Base-by-base conservation (phyloP, 768 basidiomycete genomes). In the Kockovaella imperatae region DNA sequence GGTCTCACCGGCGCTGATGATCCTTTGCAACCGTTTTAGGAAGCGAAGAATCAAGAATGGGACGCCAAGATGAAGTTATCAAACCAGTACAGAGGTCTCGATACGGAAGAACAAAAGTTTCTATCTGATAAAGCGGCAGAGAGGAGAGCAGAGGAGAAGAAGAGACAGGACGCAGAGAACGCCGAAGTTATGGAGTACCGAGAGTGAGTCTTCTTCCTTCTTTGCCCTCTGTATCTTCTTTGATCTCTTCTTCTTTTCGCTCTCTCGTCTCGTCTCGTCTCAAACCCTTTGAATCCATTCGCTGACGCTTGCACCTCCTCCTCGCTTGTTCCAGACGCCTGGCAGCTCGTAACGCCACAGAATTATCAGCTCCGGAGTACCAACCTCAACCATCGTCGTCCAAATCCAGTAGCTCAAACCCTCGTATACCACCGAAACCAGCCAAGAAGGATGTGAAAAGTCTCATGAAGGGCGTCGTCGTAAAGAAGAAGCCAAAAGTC, bases 71-170 rank as follows among this genome's bases (percentile, higher is more conserved):
- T 73, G 70, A 73, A 72, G 35, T 51, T 74, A 52, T 60, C 61
- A 32, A 75, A 75, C 48, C 74, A 75, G 36, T 73, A 71, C 51
- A 58, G 73, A 36, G 72, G 73, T 1, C 52, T 74, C n/a, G 66
- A 72, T 48, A 59, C 57, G 4, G 74, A 74, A 32, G 74, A 74
- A 56, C 54, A 69, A 35, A 42, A 55, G 2, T 74, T 74, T 43
- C 57, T 74, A 17, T 54, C 64, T 30, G 62, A 66, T 34, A 65
- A 38, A 56, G 70, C 52, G 42, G 62, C 47, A 32, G 60, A 56
- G 57, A 55, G 43, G 48, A 53, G 50, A 45, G 66, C 55, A 15
- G 64, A 59, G 32, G 67, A 71, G 34, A 34, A 46, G 5, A 47
- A 47, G 24, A 39, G 64, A 7, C 53, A 68, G 45, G 47, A 59